Evolutionary conservation across 2,329 filamentous ascomycete species (phyloP).

Genomic region (Talaromyces sp.): DNA sequence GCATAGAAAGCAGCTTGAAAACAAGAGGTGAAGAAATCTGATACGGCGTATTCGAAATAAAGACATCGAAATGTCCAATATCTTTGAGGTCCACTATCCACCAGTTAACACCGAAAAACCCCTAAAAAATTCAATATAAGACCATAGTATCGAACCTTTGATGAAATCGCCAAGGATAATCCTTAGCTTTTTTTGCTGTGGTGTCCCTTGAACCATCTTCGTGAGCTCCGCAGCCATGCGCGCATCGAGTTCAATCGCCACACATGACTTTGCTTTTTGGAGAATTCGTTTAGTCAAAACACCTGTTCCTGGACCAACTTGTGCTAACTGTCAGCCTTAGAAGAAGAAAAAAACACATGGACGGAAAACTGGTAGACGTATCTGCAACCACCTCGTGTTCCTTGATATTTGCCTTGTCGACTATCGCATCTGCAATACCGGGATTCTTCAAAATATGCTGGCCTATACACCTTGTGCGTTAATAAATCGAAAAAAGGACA

Average conservation of each 20-base stretch:
- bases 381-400: conserved; percentile 60
- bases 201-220: conserved; percentile 86
- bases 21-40: conserved; percentile 88
- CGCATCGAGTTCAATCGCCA: conserved; percentile 88
- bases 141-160: conserved; percentile 34
- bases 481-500: not conserved
- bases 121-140: not conserved
- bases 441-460: conserved; percentile 92
- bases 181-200: conserved; percentile 76
- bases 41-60: conserved; percentile 73
- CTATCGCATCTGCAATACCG: conserved; percentile 74
- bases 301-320: conserved; percentile 80
- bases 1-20: conserved; percentile 80
- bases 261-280: conserved; percentile 75
- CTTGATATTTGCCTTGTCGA: conserved; percentile 82
- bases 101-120: not conserved
- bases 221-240: conserved; percentile 94
- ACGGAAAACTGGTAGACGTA: not conserved
- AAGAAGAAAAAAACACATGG: not conserved
- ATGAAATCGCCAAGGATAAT: conserved; percentile 89
- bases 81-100: conserved; percentile 10
- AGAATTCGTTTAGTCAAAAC: conserved; percentile 87
- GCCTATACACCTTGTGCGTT: conserved; percentile 29
- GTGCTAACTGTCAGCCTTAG: conserved; percentile 64
- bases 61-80: conserved; percentile 61